Evolutionary conservation across 1,284 basidiomycete genomes (phyloP).

Genomic region (Spongispora temasekensis): DNA sequence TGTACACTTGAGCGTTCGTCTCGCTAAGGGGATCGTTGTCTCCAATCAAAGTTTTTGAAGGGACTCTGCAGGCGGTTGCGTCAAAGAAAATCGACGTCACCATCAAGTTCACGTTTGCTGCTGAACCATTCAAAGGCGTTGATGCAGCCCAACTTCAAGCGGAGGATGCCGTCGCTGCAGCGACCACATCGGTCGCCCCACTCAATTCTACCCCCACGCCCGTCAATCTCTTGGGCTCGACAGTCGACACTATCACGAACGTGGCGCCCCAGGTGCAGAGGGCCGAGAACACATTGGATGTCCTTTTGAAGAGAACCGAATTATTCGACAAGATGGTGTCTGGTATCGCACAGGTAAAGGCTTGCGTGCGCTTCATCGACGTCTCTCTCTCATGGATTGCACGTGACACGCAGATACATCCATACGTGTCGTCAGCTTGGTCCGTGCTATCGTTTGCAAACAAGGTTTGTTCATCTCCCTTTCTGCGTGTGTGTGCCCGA

Average conservation of each 20-base stretch:
- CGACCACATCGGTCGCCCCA: background rate
- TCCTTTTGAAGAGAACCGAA: background rate
- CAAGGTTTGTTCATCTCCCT: background rate
- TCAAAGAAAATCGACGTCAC: background rate
- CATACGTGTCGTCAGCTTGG: background rate
- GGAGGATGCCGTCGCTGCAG: background rate
- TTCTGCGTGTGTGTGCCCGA: background rate
- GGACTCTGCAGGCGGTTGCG: background rate
- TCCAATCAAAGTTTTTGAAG: background rate
- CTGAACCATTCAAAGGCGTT: background rate
- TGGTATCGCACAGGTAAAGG: background rate
- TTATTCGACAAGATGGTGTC: background rate
- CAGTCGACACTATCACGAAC: background rate
- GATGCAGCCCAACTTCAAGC: background rate
- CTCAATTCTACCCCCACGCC: background rate
- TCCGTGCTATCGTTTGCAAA: background rate
- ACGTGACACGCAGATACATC: background rate
- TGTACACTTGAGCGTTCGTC: background rate
- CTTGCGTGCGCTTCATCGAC: background rate
- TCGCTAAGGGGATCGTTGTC: background rate
- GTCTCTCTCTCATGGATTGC: background rate
- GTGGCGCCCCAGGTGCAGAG: background rate
- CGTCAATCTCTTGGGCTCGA: background rate
- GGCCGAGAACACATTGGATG: background rate
- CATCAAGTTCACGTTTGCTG: background rate